These are phyloP conservation scores for Golubevia sp. DNA, from an alignment of 1,284 basidiomycete species.

Conservation along the genomic window DNA sequence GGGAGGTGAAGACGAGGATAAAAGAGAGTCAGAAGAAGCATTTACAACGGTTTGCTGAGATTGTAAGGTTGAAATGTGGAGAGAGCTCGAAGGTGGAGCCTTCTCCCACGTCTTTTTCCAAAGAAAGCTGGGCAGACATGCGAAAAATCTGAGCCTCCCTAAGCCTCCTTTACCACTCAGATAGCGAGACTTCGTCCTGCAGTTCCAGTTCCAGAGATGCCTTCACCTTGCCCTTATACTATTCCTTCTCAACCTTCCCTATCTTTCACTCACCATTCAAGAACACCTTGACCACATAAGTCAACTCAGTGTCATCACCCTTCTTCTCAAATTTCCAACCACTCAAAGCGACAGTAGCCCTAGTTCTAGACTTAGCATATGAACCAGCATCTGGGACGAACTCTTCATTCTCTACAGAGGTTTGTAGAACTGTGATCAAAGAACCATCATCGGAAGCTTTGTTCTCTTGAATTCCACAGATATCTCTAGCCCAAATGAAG, in stretches of 20 bases:
- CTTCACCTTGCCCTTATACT: too few species aligned
- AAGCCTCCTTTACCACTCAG: too few species aligned
- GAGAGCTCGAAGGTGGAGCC: not conserved
- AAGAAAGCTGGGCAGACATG: too few species aligned
- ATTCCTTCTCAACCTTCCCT: too few species aligned
- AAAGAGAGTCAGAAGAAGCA: not conserved
- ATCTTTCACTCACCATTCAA: conserved; percentile 24
- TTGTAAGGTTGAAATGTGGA: not conserved
- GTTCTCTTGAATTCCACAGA: conserved; percentile 47
- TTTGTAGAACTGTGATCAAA: conserved; percentile 34
- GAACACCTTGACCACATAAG: conserved; percentile 50
- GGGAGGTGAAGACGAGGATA: not conserved
- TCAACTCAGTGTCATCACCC: conserved; percentile 33
- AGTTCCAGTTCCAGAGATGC: too few species aligned
- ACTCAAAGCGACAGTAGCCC: conserved; percentile 43
- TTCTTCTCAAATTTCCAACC: conserved; percentile 39
- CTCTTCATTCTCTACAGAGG: conserved; percentile 34
- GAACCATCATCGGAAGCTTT: conserved; percentile 16
- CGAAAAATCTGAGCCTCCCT: too few species aligned
- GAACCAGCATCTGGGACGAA: conserved; percentile 40
- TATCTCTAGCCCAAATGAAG: conserved; percentile 53
- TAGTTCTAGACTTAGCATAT: conserved; percentile 37
- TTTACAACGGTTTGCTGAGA: too few species aligned
- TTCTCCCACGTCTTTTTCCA: too few species aligned
- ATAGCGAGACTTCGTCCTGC: too few species aligned